phyloP scores from a whole-genome alignment of 352 stramenopile genomes.

The Thraustochytrium sp. region DNA sequence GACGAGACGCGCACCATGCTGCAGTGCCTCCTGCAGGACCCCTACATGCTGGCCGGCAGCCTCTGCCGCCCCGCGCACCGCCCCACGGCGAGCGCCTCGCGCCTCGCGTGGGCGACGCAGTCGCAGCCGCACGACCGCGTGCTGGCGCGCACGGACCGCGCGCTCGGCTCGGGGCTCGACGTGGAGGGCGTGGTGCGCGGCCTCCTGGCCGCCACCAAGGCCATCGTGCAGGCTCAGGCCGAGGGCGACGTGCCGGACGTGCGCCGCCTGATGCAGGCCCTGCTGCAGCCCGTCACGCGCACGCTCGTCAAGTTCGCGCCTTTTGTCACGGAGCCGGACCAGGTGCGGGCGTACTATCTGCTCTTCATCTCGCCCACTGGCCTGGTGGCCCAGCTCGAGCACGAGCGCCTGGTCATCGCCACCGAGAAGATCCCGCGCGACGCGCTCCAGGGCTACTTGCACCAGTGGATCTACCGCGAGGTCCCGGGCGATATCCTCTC shows the following conservation, averaged over 20 bases:
- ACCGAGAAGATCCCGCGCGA: neutral
- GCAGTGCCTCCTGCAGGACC: neutral
- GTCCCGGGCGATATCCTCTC: neutral
- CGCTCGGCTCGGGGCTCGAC: neutral
- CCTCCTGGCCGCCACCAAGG: neutral
- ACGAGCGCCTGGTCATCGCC: neutral
- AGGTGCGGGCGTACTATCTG: neutral
- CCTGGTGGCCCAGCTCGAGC: neutral
- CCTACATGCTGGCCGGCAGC: neutral
- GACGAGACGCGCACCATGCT: neutral
- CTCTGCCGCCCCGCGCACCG: neutral
- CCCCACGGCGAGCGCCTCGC: neutral
- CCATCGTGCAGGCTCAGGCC: neutral
- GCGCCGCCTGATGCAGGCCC: neutral
- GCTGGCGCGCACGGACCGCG: neutral
- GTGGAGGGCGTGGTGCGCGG: neutral
- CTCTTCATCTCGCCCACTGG: neutral
- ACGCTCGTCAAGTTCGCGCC: neutral
- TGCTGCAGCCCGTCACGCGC: neutral
- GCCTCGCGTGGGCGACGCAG: neutral
- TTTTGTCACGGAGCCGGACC: neutral
- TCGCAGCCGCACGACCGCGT: neutral
- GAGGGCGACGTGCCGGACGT: neutral
- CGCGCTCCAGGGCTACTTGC: neutral
- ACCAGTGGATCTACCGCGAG: neutral